Conservation (phyloP, 2,329 filamentous ascomycete genomes). For the Parastagonospora nodorum region DNA sequence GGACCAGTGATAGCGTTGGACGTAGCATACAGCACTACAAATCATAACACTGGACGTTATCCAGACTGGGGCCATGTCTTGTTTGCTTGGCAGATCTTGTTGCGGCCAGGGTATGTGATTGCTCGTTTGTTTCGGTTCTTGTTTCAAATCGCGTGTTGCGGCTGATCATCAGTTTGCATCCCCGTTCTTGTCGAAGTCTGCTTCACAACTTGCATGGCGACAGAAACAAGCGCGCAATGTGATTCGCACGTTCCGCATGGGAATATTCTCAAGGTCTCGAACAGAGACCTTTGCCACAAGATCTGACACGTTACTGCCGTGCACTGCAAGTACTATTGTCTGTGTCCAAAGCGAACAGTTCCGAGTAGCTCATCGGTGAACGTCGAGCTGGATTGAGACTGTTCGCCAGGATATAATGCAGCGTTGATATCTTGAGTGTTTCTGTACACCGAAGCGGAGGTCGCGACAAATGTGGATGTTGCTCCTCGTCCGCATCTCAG, state of each 20-base stretch:
- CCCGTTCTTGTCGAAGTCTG: slow-evolving; percentile 17
- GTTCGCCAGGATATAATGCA: slow-evolving; percentile 20
- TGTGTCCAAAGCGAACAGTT: slow-evolving; percentile 17
- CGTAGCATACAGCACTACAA: neutral
- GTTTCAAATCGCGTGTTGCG: slow-evolving; percentile 14
- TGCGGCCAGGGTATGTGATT: slow-evolving; percentile 14
- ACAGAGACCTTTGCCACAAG: slow-evolving; percentile 30
- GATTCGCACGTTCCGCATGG: slow-evolving; percentile 20
- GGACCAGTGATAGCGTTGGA: neutral
- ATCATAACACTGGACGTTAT: no score
- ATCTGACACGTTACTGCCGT: slow-evolving; percentile 15
- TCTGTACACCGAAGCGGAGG: neutral
- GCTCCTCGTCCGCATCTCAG: slow-evolving; percentile 3
- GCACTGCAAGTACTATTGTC: slow-evolving; percentile 14
- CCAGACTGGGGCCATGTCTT: neutral
- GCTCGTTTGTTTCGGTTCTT: slow-evolving; percentile 17
- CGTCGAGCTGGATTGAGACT: slow-evolving; percentile 15
- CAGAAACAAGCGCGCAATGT: slow-evolving; percentile 13
- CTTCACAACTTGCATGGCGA: slow-evolving; percentile 33
- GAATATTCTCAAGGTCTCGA: slow-evolving; percentile 22
- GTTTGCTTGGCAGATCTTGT: neutral
- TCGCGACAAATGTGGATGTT: slow-evolving; percentile 13
- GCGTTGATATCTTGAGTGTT: slow-evolving; percentile 12
- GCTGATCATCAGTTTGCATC: slow-evolving; percentile 13
- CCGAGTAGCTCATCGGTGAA: slow-evolving; percentile 19